Conservation (phyloP, 306 rosid genomes). For the Parietaria judaica region DNA sequence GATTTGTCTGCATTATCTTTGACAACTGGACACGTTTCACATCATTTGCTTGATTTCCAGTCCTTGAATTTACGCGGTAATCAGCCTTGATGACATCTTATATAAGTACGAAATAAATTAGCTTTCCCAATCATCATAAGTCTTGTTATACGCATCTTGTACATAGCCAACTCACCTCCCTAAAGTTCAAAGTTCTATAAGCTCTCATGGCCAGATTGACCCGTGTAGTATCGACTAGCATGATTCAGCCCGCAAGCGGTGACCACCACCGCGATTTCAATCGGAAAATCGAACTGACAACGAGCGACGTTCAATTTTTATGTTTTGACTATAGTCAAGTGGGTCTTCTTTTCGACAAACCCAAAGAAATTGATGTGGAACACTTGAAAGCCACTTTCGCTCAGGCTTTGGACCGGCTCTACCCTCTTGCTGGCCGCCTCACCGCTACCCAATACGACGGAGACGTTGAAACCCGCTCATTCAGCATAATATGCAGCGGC, state of each 20-base stretch:
- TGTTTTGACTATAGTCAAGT: neutral
- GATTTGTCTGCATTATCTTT: no score
- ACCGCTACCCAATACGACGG: neutral
- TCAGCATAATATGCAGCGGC: slow-evolving; percentile 19
- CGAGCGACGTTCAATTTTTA: neutral
- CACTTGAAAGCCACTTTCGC: neutral
- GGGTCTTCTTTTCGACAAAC: neutral
- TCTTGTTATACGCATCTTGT: no score
- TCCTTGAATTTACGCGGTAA: no score
- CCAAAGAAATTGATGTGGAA: neutral
- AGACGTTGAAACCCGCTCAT: neutral
- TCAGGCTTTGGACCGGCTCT: neutral
- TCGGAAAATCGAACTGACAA: neutral
- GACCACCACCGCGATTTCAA: neutral
- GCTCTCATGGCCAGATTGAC: no score
- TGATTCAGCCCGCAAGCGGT: neutral
- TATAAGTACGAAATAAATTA: no score
- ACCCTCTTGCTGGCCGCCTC: slow-evolving; percentile 5
- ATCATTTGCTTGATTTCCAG: no score
- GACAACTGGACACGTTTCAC: no score
- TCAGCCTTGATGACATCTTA: no score
- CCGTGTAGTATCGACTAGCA: neutral
- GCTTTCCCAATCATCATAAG: no score
- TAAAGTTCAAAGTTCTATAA: no score
- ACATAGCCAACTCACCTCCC: no score